phyloP scores from a whole-genome alignment of 371 early-diverging fungal genomes.

The Mucor irregularis region DNA sequence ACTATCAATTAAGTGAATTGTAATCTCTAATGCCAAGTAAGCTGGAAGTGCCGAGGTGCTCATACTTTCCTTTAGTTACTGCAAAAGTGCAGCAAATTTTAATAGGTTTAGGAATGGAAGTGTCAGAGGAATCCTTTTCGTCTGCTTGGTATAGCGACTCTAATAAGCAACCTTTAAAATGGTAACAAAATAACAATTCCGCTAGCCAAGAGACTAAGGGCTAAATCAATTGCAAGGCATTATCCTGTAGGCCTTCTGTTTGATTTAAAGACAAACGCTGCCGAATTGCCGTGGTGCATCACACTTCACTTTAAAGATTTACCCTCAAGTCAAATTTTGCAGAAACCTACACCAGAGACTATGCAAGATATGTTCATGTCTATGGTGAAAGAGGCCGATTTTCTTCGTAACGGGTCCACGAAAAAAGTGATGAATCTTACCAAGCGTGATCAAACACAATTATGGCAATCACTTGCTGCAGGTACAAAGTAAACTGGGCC shows the following conservation, averaged over 20 bases:
- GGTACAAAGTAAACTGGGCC: conserved; percentile 31
- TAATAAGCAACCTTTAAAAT: conserved; percentile 66
- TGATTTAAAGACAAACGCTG: conserved; percentile 49
- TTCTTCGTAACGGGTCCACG: conserved; percentile 66
- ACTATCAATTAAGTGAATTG: no score
- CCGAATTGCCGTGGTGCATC: conserved; percentile 63
- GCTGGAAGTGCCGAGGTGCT: conserved; percentile 62
- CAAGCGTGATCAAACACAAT: conserved; percentile 67
- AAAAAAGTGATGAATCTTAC: conserved; percentile 77
- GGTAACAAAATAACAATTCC: conserved; percentile 48
- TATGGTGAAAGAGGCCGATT: conserved; percentile 83
- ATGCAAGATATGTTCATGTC: conserved; percentile 76
- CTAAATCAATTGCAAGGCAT: conserved; percentile 62
- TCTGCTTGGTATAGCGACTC: conserved; percentile 62
- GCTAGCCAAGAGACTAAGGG: no score
- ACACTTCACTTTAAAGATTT: conserved; percentile 62
- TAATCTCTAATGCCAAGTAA: conserved; percentile 25
- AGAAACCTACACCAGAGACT: conserved; percentile 51
- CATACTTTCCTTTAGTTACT: conserved; percentile 65
- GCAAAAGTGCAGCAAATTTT: conserved; percentile 50
- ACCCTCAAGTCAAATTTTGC: conserved; percentile 60
- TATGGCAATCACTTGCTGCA: conserved; percentile 66
- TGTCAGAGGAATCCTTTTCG: conserved; percentile 44
- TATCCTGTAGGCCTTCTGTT: conserved; percentile 76
- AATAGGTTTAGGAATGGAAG: conserved; percentile 35